Conservation (phyloP, 768 basidiomycete species). For the Amanita phalloides region DNA sequence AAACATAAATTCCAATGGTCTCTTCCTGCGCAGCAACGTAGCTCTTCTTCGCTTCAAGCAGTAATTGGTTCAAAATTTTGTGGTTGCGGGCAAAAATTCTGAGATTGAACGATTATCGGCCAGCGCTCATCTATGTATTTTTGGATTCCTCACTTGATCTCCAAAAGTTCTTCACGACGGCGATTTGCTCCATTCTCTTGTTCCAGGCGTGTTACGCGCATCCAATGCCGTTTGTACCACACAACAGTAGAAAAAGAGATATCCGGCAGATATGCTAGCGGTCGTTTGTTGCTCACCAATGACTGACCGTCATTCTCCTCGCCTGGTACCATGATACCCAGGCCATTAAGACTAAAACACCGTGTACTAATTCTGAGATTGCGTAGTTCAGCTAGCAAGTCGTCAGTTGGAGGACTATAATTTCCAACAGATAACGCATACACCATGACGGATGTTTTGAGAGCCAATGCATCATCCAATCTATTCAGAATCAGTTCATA, state of each 20-base stretch:
- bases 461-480: slow-evolving; percentile 67
- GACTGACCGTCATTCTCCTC: slow-evolving; percentile 21
- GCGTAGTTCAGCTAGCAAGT: no score
- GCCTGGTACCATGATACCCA: slow-evolving; percentile 23
- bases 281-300: slow-evolving; percentile 16
- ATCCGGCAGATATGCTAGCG: slow-evolving; percentile 34
- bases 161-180: no score
- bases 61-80: slow-evolving; percentile 34
- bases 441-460: slow-evolving; percentile 52
- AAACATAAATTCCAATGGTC: slow-evolving; percentile 41
- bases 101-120: no score
- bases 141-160: no score
- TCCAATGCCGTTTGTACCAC: slow-evolving; percentile 40
- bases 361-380: no score
- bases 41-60: slow-evolving; percentile 40
- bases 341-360: slow-evolving; percentile 7
- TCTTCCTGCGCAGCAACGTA: slow-evolving; percentile 43
- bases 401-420: not conserved
- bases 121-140: no score
- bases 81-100: slow-evolving; percentile 19
- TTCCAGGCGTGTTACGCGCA: slow-evolving; percentile 26
- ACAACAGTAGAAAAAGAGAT: slow-evolving; percentile 25
- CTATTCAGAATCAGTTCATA: slow-evolving; percentile 18
- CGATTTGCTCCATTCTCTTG: no score
- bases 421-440: slow-evolving; percentile 17